Evolutionary conservation across 352 stramenopile genomes (phyloP), one percentile per base, ranked within the genome.

Genomic region (Bremia lactucae): DNA sequence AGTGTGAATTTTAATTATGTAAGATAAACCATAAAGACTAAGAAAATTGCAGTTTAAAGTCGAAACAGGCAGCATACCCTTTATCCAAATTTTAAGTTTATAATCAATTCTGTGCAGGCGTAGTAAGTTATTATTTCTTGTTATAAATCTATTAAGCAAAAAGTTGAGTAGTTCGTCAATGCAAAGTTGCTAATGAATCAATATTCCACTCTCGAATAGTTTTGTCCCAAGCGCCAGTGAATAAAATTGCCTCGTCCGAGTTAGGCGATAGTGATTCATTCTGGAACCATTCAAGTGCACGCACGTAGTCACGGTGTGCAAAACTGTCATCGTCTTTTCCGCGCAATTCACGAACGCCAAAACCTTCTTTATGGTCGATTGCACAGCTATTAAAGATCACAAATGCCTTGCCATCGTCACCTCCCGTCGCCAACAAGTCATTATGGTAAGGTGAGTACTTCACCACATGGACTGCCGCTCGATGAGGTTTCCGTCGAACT

Each of bases 281-380:
- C 31, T 69, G 52, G 28, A 73, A 69, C 78, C 78, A 91, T 18
- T 65, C 73, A 6, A 91, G 36, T 1, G 67, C 73, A 16, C 74
- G 78, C 6, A 91, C 69, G 31, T 91, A 91, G 53, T 91, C 78
- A 11, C 18, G 23, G 34, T 91, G 78, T 6, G 59, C 48, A 13
- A 49, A 35, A 16, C 25, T 40, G 3, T 56, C 42, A 25, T 58
- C 43, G 16, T 62, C 36, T 1, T 42, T 38, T 24, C 52, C 31
- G n/a, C 49, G 31, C 31, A 67, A 10, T 10, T 67, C 29, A 20
- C 55, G 35, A 2, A 53, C 47, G 37, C 48, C 33, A 40, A 42
- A 52, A 24, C 41, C 36, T 43, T 37, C 34, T 42, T 33, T 31
- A 37, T 41, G 19, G 16, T 50, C 47, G 6, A 43, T 53, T 7